Conservation (phyloP, 2,329 filamentous ascomycete species). For the Beauveria varroae region DNA sequence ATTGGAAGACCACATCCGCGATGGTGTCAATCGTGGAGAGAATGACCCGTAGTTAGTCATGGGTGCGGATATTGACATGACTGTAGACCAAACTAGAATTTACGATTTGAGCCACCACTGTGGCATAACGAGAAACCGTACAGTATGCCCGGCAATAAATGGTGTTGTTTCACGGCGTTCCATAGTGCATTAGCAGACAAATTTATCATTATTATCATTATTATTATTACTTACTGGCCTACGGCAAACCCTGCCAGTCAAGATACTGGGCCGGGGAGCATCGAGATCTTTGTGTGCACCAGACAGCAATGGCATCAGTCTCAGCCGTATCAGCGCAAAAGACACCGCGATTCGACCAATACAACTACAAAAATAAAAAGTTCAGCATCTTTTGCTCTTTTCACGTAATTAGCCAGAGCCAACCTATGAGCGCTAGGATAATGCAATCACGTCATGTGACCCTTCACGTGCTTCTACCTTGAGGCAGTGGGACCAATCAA, state of each 20-base stretch:
- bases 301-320: no score
- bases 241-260: not conserved
- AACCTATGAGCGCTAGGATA: not conserved
- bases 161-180: not conserved
- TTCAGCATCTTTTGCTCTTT: no score
- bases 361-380: no score
- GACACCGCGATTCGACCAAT: no score
- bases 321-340: no score
- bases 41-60: conserved; percentile 19
- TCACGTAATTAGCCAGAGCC: not conserved
- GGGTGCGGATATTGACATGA: not conserved
- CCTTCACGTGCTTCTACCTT: conserved; percentile 12
- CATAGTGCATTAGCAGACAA: not conserved
- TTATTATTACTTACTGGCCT: not conserved
- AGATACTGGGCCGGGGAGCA: no score
- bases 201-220: not conserved
- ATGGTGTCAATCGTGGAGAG: conserved; percentile 58
- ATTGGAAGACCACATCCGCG: conserved; percentile 63
- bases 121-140: not conserved
- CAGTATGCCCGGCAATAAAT: not conserved
- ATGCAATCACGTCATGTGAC: conserved; percentile 18
- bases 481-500: conserved; percentile 35
- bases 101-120: not conserved
- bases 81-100: conserved; percentile 2
- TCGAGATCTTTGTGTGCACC: no score